Evolutionary conservation across 2,329 filamentous ascomycete species (phyloP).

Genomic region (Hymenoscyphus fructigenus): DNA sequence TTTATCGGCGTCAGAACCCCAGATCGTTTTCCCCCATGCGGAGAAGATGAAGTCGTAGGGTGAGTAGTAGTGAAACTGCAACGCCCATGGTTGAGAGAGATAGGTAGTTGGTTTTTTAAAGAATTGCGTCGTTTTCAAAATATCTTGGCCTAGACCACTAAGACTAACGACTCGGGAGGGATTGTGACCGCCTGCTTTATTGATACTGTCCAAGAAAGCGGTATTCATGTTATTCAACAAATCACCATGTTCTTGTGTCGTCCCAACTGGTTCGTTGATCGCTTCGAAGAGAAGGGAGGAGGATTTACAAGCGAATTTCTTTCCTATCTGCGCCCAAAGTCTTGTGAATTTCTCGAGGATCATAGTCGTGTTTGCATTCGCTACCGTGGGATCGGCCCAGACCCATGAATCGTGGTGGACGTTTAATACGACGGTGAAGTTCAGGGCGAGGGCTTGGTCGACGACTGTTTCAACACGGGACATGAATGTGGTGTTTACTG

Average conservation of each 20-base stretch:
- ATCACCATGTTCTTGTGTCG: slow-evolving; percentile 49
- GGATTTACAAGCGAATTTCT: slow-evolving; percentile 53
- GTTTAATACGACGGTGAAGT: slow-evolving; percentile 55
- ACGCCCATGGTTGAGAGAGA: slow-evolving; percentile 54
- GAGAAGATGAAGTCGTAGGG: slow-evolving; percentile 51
- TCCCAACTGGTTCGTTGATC: slow-evolving; percentile 58
- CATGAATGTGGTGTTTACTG: slow-evolving; percentile 54
- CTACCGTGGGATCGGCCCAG: slow-evolving; percentile 53
- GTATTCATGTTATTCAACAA: slow-evolving; percentile 55
- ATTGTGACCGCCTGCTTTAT: slow-evolving; percentile 55
- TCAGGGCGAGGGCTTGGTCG: slow-evolving; percentile 52
- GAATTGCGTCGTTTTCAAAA: slow-evolving; percentile 52
- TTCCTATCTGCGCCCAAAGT: slow-evolving; percentile 58
- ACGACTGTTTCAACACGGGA: slow-evolving; percentile 57
- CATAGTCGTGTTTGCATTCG: slow-evolving; percentile 47
- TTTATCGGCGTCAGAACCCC: slow-evolving; percentile 56
- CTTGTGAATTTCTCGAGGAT: slow-evolving; percentile 57
- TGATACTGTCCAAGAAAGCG: slow-evolving; percentile 55
- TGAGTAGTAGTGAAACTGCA: slow-evolving; percentile 63
- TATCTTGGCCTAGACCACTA: slow-evolving; percentile 51
- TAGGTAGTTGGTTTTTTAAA: slow-evolving; percentile 50
- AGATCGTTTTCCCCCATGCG: slow-evolving; percentile 59
- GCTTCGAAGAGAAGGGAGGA: slow-evolving; percentile 55
- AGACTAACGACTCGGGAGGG: slow-evolving; percentile 55
- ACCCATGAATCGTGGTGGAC: slow-evolving; percentile 60